phyloP scores from a whole-genome alignment of 768 basidiomycete genomes.

The Leucocoprinus sp. region DNA sequence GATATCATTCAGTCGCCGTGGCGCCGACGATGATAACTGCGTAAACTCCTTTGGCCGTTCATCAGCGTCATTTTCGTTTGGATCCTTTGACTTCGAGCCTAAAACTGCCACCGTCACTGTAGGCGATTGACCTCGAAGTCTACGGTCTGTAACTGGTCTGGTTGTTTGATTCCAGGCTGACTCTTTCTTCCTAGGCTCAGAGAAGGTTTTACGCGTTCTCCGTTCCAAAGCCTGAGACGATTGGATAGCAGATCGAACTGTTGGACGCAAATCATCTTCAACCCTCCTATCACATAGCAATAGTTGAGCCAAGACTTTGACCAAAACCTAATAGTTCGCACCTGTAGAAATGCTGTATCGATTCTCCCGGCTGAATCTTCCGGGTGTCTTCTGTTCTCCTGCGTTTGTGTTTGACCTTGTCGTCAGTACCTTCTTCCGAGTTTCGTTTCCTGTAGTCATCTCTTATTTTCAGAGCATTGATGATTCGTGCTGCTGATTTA shows the following conservation, averaged over 20 bases:
- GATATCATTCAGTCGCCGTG: conserved; percentile 64
- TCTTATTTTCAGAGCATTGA: conserved; percentile 55
- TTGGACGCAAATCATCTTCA: conserved; percentile 60
- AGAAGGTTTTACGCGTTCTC: conserved; percentile 32
- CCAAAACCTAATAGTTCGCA: conserved; percentile 18
- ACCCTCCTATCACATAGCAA: conserved; percentile 44
- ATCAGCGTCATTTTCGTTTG: conserved; percentile 19
- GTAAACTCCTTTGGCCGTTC: conserved; percentile 41
- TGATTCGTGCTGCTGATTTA: conserved; percentile 56
- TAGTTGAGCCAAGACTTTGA: not conserved
- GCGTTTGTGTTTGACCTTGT: conserved; percentile 20
- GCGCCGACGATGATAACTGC: conserved; percentile 41
- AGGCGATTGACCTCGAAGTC: conserved; percentile 12
- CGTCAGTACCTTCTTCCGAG: conserved; percentile 22
- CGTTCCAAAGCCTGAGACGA: conserved; percentile 45
- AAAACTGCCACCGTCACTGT: too few species aligned
- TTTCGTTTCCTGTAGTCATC: conserved; percentile 49
- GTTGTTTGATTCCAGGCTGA: conserved; percentile 4
- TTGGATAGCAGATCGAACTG: conserved; percentile 54
- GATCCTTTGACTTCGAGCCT: conserved; percentile 5
- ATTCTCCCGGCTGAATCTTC: conserved; percentile 58
- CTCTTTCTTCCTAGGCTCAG: conserved; percentile 22
- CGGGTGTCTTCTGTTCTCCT: conserved; percentile 22
- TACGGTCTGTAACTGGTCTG: conserved; percentile 14
- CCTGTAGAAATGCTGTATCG: conserved; percentile 72